Conservation (phyloP, 192 early-diverging fungal genomes). For the Backusella mclennaniae region DNA sequence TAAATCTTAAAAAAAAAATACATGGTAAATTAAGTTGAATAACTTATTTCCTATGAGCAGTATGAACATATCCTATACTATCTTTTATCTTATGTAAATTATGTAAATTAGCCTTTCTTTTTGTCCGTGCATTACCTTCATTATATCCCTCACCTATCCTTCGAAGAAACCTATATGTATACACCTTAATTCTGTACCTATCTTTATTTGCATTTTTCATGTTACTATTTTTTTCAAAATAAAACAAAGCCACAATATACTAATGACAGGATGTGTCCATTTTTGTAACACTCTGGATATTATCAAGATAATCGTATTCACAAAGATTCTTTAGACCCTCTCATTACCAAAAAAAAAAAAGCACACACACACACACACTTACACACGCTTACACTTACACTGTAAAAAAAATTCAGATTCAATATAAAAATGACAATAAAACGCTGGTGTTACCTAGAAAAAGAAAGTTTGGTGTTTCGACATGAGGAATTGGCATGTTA, state of each 20-base stretch:
- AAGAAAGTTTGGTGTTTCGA: slow-evolving; percentile 1
- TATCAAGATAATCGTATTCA: not conserved
- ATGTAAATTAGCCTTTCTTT: slow-evolving; percentile 2
- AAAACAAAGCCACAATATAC: slow-evolving; percentile 9
- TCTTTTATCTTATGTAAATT: not conserved
- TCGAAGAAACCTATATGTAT: slow-evolving; percentile 3
- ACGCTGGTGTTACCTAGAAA: not conserved
- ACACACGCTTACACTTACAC: not conserved
- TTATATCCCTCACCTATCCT: not conserved
- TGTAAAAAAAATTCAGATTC: not conserved
- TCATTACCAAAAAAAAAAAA: not conserved
- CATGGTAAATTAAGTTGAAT: not conserved
- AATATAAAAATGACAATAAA: not conserved
- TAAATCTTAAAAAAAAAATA: not conserved
- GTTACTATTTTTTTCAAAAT: slow-evolving; percentile 4
- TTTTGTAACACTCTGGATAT: not conserved
- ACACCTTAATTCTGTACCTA: slow-evolving; percentile 5
- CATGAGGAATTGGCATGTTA: slow-evolving; percentile 6
- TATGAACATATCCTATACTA: not conserved
- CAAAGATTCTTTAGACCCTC: not conserved
- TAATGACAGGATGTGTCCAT: not conserved
- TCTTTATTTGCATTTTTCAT: not conserved
- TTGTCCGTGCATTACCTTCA: not conserved
- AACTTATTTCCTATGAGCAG: not conserved
- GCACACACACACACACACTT: not conserved